Base-by-base conservation (phyloP, 2,329 filamentous ascomycete genomes). In the Xylaria arbuscula region DNA sequence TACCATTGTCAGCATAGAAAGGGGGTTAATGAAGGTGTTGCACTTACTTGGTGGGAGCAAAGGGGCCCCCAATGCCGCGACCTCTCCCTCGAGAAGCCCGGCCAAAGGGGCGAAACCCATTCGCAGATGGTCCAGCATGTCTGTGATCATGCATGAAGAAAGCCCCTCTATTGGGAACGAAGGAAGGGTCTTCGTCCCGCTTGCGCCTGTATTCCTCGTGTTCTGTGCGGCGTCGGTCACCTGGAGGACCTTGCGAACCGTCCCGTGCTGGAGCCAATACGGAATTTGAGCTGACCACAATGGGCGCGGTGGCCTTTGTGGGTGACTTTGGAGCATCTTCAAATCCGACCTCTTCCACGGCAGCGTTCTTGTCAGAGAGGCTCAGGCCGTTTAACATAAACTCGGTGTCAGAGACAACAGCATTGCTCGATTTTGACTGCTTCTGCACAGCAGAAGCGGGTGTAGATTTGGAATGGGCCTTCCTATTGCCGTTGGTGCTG, bases 61-160 rank as follows among this genome's bases (percentile, higher is more conserved):
- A 89, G 63, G 84, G 84, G 59, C 85, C 87, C 59, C 84, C 86
- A 73, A 87, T 86, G 75, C 81, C 88, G 68, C 86, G 83, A 67
- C 87, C 86, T 76, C 88, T 82, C 58, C 89, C 93, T 80, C 88
- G 84, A 72, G 89, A 83, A 45, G 89, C 90, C 80, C 90, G 86
- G 38, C 87, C 87, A 78, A 90, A 92, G 13, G 90, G 88, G 66
- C 92, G 86, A 80, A 95, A 93, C 62, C 92, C 92, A 80, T 94
- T 95, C 62, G 90, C 87, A 72, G 90, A 89, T 53, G 90, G 88
- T n/a, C 91, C 91, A 64, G 92, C 88, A 74, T 93, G 90, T 70
- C 93, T 89, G 76, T 96, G 93, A 78, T 98, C 96, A 80, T 98
- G 95, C 89, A 98, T 94, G 83, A 98, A 98, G 84, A 98, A 98